These are phyloP conservation scores for Nannochloropsis salina DNA, from an alignment of 108 stramenopile genomes.

Conservation along the genomic window DNA sequence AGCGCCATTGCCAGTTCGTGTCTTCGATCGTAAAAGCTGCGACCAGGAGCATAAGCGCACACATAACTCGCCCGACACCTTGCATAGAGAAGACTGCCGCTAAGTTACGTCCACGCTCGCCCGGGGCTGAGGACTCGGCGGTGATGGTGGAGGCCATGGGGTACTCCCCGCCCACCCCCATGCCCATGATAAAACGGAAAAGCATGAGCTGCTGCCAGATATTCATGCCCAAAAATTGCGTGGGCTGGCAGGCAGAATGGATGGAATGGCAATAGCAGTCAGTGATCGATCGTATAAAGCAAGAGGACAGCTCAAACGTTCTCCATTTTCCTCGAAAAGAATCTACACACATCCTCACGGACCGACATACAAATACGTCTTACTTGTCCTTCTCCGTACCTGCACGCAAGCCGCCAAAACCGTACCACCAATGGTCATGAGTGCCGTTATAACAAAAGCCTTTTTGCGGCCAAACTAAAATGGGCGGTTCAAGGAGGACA, in stretches of 20 bases:
- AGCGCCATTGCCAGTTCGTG: constrained; percentile 32
- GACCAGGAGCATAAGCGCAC: constrained; percentile 20
- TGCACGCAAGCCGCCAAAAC: constrained; percentile 12
- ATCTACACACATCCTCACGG: too few relatives aligned
- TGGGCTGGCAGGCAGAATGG: neutral
- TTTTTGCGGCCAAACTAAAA: neutral
- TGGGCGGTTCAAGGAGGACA: neutral
- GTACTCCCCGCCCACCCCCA: constrained; percentile 62
- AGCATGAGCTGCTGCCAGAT: constrained; percentile 43
- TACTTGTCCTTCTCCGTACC: neutral
- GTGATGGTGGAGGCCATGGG: constrained; percentile 57
- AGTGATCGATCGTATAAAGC: too few relatives aligned
- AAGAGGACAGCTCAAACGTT: too few relatives aligned
- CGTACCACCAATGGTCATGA: neutral
- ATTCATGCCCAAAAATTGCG: neutral
- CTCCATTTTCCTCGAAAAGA: too few relatives aligned
- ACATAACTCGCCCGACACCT: constrained; percentile 46
- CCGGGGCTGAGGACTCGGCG: constrained; percentile 2
- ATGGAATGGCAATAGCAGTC: neutral
- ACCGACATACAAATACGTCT: too few relatives aligned
- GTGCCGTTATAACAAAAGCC: neutral
- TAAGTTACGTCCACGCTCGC: constrained; percentile 36
- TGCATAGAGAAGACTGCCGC: constrained; percentile 59
- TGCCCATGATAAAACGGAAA: constrained; percentile 52
- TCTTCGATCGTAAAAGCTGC: neutral